Evolutionary conservation across 2,329 filamentous ascomycete species (phyloP).

Genomic region (Xylogone sp.): DNA sequence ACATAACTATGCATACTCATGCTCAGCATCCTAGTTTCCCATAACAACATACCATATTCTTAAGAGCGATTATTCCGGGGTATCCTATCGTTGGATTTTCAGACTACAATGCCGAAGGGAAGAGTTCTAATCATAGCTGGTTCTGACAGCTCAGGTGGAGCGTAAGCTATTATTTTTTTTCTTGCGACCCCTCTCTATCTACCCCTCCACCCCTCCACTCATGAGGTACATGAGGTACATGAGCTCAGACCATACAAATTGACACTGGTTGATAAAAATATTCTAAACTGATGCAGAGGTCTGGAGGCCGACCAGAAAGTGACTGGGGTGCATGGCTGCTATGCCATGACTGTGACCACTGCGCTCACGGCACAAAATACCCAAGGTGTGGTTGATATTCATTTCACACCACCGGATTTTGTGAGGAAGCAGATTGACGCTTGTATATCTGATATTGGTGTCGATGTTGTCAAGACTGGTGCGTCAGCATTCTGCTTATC

Average conservation of each 20-base stretch:
- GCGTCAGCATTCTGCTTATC: slow-evolving; percentile 20
- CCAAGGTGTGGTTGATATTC: slow-evolving; percentile 74
- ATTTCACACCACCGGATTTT: slow-evolving; percentile 74
- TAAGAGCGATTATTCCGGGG: neutral
- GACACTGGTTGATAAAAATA: neutral
- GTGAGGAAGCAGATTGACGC: slow-evolving; percentile 82
- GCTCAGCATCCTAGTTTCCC: neutral
- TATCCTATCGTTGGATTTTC: neutral
- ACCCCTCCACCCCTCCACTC: too few species aligned
- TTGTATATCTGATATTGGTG: slow-evolving; percentile 76
- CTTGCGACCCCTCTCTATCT: neutral
- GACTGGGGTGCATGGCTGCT: slow-evolving; percentile 85
- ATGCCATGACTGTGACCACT: slow-evolving; percentile 94
- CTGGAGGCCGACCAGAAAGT: slow-evolving; percentile 96
- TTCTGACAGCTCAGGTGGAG: slow-evolving; percentile 72
- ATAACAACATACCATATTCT: neutral
- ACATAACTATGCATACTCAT: neutral
- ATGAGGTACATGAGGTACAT: neutral
- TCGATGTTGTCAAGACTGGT: slow-evolving; percentile 93
- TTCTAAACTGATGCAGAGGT: slow-evolving; percentile 51
- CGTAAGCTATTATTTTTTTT: slow-evolving; percentile 47
- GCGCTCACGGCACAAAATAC: slow-evolving; percentile 97
- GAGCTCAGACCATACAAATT: neutral
- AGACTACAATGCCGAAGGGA: slow-evolving; percentile 26
- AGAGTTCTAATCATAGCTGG: slow-evolving; percentile 68